A percentile compares a stretch with the other conserved stretches of the same genome.
These are phyloP conservation scores for Tinospora cordifolia DNA, from an alignment of 164 flowering plant species.

Conservation along the genomic window DNA sequence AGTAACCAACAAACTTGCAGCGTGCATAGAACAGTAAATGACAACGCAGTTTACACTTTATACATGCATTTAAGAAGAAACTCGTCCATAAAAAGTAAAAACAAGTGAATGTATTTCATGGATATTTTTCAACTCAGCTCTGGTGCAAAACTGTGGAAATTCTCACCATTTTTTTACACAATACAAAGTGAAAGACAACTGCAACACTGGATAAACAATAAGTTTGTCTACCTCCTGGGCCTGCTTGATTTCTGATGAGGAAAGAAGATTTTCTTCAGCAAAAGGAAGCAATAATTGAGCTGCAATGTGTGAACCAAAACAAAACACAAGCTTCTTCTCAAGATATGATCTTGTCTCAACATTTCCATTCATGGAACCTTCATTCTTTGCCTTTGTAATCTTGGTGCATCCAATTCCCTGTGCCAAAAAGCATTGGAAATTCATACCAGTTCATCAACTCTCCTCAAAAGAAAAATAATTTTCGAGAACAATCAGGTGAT, in stretches of 20 bases:
- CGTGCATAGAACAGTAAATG: neutral
- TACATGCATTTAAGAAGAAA: neutral
- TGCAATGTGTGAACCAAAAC: constrained; percentile 89
- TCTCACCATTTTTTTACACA: too few relatives aligned
- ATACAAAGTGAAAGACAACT: too few relatives aligned
- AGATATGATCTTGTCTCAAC: constrained; percentile 78
- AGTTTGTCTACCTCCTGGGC: constrained; percentile 69
- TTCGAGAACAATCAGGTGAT: neutral
- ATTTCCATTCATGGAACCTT: constrained; percentile 61
- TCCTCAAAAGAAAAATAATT: neutral
- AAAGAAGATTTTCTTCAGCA: constrained; percentile 85
- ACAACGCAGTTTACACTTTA: neutral
- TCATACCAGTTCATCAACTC: constrained; percentile 6
- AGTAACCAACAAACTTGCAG: neutral
- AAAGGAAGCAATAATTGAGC: constrained; percentile 80
- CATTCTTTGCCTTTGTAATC: constrained; percentile 65
- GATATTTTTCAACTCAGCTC: too few relatives aligned
- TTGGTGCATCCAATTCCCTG: constrained; percentile 96
- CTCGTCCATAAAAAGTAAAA: too few relatives aligned
- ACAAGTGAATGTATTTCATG: too few relatives aligned
- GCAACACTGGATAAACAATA: neutral
- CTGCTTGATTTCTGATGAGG: constrained; percentile 63
- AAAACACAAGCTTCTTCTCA: constrained; percentile 91
- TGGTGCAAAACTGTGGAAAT: too few relatives aligned
- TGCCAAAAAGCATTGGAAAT: constrained; percentile 8